Percentiles rank a stretch among this genome's conserved stretches.
phyloP scores from a whole-genome alignment of 345 rosid genomes.

The Lenwebbia sp. region DNA sequence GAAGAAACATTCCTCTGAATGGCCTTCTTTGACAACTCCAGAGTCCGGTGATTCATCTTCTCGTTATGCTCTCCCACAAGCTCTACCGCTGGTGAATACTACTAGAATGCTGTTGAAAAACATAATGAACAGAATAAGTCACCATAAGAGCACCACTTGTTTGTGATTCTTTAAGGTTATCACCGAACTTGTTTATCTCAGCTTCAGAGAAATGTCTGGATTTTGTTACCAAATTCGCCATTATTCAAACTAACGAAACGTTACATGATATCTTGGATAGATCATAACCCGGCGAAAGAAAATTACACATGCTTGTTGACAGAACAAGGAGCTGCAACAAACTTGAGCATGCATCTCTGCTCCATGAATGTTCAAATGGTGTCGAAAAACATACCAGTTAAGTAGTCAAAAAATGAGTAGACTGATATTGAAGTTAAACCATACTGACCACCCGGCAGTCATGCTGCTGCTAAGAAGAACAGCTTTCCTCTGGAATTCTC shows the following conservation, averaged over 20 bases:
- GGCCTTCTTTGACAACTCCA: not conserved
- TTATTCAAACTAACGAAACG: not conserved
- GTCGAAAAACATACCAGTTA: not conserved
- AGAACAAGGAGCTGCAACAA: not conserved
- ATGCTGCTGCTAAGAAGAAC: not conserved
- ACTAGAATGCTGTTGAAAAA: not conserved
- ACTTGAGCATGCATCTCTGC: not conserved
- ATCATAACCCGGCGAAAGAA: not conserved
- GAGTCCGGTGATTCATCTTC: not conserved
- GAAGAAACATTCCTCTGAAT: not conserved
- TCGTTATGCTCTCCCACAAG: not conserved
- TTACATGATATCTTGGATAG: not conserved
- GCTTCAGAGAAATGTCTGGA: not conserved
- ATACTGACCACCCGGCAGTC: not conserved
- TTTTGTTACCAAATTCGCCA: not conserved
- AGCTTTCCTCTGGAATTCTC: not conserved
- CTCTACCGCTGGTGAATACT: not conserved
- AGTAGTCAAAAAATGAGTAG: not conserved
- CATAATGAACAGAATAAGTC: not conserved
- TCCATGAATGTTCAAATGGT: not conserved
- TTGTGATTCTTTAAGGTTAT: not conserved
- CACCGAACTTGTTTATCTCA: not conserved
- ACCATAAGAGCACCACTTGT: not conserved
- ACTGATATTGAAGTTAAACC: not conserved
- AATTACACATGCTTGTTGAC: not conserved